Base-by-base conservation (phyloP, 2,329 filamentous ascomycete species). In the Dothideomycetes sp. region DNA sequence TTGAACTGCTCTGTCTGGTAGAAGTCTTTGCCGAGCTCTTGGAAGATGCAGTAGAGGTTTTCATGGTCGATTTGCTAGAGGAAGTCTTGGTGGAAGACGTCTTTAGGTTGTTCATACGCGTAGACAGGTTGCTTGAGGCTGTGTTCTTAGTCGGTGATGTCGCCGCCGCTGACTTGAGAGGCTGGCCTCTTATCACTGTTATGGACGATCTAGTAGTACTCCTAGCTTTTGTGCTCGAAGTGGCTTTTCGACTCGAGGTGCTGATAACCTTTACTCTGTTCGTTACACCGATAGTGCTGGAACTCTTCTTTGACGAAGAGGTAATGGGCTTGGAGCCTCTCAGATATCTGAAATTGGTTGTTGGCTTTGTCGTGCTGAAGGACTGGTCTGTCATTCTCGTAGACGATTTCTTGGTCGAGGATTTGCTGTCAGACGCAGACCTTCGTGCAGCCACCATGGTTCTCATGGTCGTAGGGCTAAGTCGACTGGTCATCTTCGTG, bases 261-360 rank as follows among this genome's bases (percentile, higher is more conserved):
- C 33, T 40, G 15, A 40, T 16, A 7, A 40, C 27, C 12, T n/a
- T 17, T 7, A 28, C 37, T 17, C 22, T 32, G 4, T 17, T 40
- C 15, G 37, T 25, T 18, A 40, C 15, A 13, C 29, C 15, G 12
- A 29, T 12, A 6, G 37, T 20, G 18, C 29, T 33, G 15, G 7
- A 29, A 18, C 5, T 7, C 37, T 27, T 40, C 22, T 27, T 33
- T 11, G 37, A 27, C 3, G 22, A 19, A 5, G 16, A n/a, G n/a
- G n/a, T n/a, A n/a, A n/a, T n/a, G n/a, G n/a, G n/a, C n/a, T n/a
- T n/a, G n/a, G n/a, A n/a, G n/a, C n/a, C n/a, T n/a, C n/a, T n/a
- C n/a, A n/a, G n/a, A n/a, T n/a, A n/a, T n/a, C n/a, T n/a, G n/a
- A n/a, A n/a, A n/a, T n/a, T n/a, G n/a, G n/a, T n/a, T n/a, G n/a